phyloP scores from a whole-genome alignment of 768 basidiomycete genomes.

The Lentinula sp. region DNA sequence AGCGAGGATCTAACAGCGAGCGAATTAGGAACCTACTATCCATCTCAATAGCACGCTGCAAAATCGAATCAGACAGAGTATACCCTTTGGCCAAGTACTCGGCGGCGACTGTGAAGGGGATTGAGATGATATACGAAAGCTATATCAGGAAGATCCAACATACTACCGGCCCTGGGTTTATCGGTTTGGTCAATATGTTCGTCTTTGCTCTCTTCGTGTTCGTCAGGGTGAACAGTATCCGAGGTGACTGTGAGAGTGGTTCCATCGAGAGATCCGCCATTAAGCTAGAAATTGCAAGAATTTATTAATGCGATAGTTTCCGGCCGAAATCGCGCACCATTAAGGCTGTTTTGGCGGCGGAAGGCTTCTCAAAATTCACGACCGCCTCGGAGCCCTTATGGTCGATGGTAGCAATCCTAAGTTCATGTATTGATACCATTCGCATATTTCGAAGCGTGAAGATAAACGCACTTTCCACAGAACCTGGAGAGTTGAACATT shows the following conservation, averaged over 20 bases:
- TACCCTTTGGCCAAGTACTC: conserved; percentile 95
- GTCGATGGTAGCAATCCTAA: conserved; percentile 66
- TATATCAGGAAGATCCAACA: conserved; percentile 15
- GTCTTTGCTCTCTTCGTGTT: conserved; percentile 31
- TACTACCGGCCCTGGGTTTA: conserved; percentile 86
- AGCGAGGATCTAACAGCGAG: no score
- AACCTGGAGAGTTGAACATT: conserved; percentile 43
- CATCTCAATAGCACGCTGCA: conserved; percentile 77
- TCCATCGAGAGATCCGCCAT: conserved; percentile 75
- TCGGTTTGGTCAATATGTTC: conserved; percentile 58
- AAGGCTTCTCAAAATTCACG: conserved; percentile 79
- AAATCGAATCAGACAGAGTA: conserved; percentile 66
- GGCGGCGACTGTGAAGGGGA: conserved; percentile 58
- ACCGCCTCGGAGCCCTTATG: conserved; percentile 50
- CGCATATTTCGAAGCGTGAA: neutral
- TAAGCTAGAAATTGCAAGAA: conserved; percentile 36
- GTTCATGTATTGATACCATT: neutral
- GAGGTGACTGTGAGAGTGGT: conserved; percentile 64
- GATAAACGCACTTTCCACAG: conserved; percentile 67
- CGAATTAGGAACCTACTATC: conserved; percentile 39
- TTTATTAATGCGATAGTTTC: neutral
- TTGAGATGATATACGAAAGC: neutral
- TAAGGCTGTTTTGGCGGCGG: conserved; percentile 79
- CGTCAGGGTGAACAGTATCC: conserved; percentile 53
- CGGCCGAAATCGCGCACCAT: conserved; percentile 43